Evolutionary conservation across 352 stramenopile genomes (phyloP).

Genomic region (Pythium plurisporium): DNA sequence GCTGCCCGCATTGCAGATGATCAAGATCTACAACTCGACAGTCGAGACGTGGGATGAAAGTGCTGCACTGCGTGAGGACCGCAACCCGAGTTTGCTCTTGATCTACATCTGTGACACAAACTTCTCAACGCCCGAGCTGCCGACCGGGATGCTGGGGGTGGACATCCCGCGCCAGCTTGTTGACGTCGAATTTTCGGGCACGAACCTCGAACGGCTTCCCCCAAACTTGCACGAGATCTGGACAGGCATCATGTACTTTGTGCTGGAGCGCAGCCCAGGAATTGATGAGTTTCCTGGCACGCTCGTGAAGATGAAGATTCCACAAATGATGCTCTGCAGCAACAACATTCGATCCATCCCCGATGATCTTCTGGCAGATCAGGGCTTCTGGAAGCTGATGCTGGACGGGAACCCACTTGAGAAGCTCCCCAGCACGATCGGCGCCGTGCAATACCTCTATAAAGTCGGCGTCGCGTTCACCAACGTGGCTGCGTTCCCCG

Average conservation of each 20-base stretch:
- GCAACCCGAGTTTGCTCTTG: slow-evolving; percentile 8
- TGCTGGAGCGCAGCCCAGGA: slow-evolving; percentile 4
- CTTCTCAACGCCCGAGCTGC: neutral
- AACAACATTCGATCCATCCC: slow-evolving; percentile 9
- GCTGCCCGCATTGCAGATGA: slow-evolving; percentile 1
- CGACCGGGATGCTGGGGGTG: neutral
- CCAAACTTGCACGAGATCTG: slow-evolving; percentile 2
- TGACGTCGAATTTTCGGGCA: slow-evolving; percentile 15
- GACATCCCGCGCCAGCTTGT: neutral
- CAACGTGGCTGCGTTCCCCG: neutral
- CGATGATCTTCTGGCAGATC: neutral
- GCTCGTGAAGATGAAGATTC: slow-evolving; percentile 8
- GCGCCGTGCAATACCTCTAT: neutral
- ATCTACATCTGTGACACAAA: slow-evolving; percentile 14
- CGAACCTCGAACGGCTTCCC: slow-evolving; percentile 5
- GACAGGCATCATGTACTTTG: slow-evolving; percentile 7
- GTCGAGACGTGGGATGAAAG: slow-evolving; percentile 13
- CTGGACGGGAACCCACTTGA: slow-evolving; percentile 8
- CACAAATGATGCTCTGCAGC: slow-evolving; percentile 4
- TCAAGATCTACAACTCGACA: slow-evolving; percentile 28
- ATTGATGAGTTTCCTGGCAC: slow-evolving; percentile 1
- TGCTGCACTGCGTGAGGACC: slow-evolving; percentile 2
- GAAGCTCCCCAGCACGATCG: neutral
- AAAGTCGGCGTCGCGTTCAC: neutral
- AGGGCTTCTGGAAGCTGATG: slow-evolving; percentile 10